Conservation (phyloP, 495 filamentous ascomycete species). For the Emericellopsis terricola region DNA sequence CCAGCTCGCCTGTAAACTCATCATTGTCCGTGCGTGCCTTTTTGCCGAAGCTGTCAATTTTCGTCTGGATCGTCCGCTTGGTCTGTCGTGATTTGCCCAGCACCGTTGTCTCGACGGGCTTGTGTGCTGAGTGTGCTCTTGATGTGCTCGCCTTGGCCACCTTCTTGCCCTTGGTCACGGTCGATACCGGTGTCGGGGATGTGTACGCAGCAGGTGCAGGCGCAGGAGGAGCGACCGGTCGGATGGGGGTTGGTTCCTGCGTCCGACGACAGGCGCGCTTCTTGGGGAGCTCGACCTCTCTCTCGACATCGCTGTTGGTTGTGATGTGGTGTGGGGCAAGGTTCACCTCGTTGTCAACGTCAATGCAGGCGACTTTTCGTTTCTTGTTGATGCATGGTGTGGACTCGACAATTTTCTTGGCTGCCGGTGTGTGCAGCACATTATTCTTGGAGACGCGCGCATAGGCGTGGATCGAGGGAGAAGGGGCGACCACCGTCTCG, state of each 20-base stretch:
- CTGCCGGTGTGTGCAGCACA: conserved; percentile 5
- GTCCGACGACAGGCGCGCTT: conserved; percentile 1
- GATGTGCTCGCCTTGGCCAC: conserved; percentile 3
- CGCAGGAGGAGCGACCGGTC: too few relatives aligned
- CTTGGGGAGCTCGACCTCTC: background rate
- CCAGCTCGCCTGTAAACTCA: conserved; percentile 32
- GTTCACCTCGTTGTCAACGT: background rate
- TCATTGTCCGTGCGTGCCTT: conserved; percentile 7
- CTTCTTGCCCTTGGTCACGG: conserved; percentile 1
- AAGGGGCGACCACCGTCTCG: background rate
- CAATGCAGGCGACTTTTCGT: conserved; percentile 12
- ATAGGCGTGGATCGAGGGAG: conserved; percentile 15
- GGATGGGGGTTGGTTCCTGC: too few relatives aligned
- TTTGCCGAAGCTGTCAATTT: conserved; percentile 5
- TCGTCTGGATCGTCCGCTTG: conserved; percentile 2
- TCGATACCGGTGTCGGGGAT: background rate
- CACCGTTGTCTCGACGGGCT: conserved; percentile 1
- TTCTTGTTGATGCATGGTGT: conserved; percentile 2
- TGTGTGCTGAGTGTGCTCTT: background rate
- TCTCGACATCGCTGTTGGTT: conserved; percentile 14
- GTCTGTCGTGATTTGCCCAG: background rate
- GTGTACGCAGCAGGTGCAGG: background rate
- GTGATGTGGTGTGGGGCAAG: too few relatives aligned
- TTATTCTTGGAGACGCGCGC: conserved; percentile 20
- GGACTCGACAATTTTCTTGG: conserved; percentile 12